These are phyloP conservation scores for Spathaspora girioi DNA, from an alignment of 805 yeast genomes.

Conservation along the genomic window DNA sequence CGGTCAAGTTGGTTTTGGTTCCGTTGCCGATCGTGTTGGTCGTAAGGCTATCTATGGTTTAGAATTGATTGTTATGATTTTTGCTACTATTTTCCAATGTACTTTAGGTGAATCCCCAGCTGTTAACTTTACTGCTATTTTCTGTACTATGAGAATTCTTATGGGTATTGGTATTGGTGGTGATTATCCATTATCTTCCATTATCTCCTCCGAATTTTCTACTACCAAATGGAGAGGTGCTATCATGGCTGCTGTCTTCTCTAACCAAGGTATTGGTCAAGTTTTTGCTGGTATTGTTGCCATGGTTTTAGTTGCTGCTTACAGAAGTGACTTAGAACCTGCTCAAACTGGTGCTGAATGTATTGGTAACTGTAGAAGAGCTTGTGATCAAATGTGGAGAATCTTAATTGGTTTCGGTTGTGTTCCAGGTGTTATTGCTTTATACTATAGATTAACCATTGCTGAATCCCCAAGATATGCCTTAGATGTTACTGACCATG, in stretches of 20 bases:
- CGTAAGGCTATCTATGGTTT: conserved; percentile 85
- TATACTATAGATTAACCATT: conserved; percentile 88
- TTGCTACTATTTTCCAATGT: conserved; percentile 77
- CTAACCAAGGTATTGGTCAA: conserved; percentile 98
- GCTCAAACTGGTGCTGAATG: conserved; percentile 60
- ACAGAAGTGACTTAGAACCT: conserved; percentile 52
- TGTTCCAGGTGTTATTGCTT: conserved; percentile 81
- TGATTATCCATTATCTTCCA: conserved; percentile 92
- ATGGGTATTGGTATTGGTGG: conserved; percentile 98
- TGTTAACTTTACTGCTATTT: conserved; percentile 67
- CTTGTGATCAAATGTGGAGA: conserved; percentile 95
- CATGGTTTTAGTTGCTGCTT: conserved; percentile 70
- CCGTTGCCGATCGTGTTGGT: conserved; percentile 75
- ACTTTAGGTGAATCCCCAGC: conserved; percentile 68
- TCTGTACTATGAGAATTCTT: conserved; percentile 74
- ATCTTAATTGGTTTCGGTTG: conserved; percentile 83
- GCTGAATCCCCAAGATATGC: conserved; percentile 94
- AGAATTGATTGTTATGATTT: conserved; percentile 81
- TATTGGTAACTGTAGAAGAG: conserved; percentile 63
- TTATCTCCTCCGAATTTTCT: conserved; percentile 87
- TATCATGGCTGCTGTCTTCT: conserved; percentile 92
- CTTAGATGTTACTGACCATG: conserved; percentile 65
- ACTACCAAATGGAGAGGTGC: conserved; percentile 98
- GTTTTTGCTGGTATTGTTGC: conserved; percentile 83
- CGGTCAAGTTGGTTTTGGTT: conserved; percentile 86